Base-by-base conservation (phyloP, 768 basidiomycete species). In the Daedaleopsis sinensis region DNA sequence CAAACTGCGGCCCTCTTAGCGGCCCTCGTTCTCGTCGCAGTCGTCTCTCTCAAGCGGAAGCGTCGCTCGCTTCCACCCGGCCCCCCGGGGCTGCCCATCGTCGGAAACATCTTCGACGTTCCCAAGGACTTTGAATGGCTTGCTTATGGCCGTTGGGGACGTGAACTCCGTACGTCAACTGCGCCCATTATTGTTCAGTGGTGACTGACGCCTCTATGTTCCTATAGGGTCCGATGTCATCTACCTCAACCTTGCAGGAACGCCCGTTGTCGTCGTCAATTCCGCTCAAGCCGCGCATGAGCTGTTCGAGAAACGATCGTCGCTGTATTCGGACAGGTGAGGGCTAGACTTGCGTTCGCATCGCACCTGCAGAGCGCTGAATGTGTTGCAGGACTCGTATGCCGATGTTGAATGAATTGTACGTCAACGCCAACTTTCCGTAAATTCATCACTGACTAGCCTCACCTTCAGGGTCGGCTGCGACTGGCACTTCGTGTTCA, bases 401-500 rank as follows among this genome's bases (percentile, higher is more conserved):
- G 47, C 66, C 70, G n/a, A 69, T 73, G 67, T 23, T 71, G 13
- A 70, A 63, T 27, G 71, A 67, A 65, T 55, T 71, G 71, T 71
- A 56, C 56, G 67, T 52, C 46, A 60, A 54, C 44, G 35, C 37
- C 57, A 9, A 36, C n/a, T 49, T 43, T 11, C 24, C 23, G 15
- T 24, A 19, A 52, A 21, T 18, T 23, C 15, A 36, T 48, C 13
- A 19, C 32, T 44, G 57, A 37, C 50, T 15, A 21, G 36, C 24
- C 51, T 37, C 27, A 32, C 27, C 27, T 7, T 32, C 54, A 81
- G 80, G 42, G 77, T 81, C 68, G 80, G 79, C 9, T 78, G 75
- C 66, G 74, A 73, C 24, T 80, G 77, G 74, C 68, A 74, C 49
- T 75, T 82, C 59, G 71, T 73, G 1, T 69, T 76, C 52, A 75